A percentile compares a stretch with the other conserved stretches of the same genome.
These are phyloP conservation scores for Sporisorium exsertum DNA, from an alignment of 1,284 basidiomycete genomes.

Conservation along the genomic window DNA sequence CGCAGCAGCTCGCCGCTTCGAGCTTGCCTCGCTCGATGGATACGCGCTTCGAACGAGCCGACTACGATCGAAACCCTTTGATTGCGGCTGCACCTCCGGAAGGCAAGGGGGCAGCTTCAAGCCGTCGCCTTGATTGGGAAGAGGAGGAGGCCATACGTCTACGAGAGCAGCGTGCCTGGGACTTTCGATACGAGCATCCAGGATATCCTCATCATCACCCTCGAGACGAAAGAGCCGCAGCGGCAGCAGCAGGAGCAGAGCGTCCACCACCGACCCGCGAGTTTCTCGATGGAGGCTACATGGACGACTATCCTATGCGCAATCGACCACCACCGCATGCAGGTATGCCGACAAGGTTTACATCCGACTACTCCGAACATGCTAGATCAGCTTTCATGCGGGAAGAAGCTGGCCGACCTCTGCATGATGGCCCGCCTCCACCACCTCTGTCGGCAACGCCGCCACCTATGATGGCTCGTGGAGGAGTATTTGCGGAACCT, in stretches of 20 bases:
- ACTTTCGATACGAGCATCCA: constrained; percentile 16
- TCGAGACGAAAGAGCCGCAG: constrained; percentile 10
- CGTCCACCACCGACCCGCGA: constrained; percentile 10
- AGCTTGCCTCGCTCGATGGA: constrained; percentile 24
- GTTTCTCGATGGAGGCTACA: constrained; percentile 9
- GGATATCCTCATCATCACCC: constrained; percentile 1
- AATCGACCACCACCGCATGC: constrained; percentile 12
- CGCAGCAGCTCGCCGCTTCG: constrained; percentile 13
- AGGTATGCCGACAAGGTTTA: constrained; percentile 7
- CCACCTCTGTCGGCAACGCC: constrained; percentile 15
- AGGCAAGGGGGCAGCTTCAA: background rate
- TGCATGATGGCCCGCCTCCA: constrained; percentile 10
- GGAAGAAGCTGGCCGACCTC: constrained; percentile 17
- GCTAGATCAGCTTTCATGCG: constrained; percentile 11
- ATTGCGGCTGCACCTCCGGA: constrained; percentile 10
- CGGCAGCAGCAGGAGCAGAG: background rate
- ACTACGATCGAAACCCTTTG: constrained; percentile 17
- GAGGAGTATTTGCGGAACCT: background rate
- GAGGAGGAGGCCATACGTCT: constrained; percentile 25
- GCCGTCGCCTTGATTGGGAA: constrained; percentile 14
- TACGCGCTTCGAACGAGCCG: constrained; percentile 23
- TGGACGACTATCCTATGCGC: constrained; percentile 18
- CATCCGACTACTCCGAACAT: constrained; percentile 18
- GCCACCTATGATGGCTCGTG: background rate
- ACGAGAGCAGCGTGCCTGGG: constrained; percentile 14